Evolutionary conservation across 192 early-diverging fungal species (phyloP), one percentile per base, ranked within the genome.

Genomic region (Gorgonomyces haynaldii): DNA sequence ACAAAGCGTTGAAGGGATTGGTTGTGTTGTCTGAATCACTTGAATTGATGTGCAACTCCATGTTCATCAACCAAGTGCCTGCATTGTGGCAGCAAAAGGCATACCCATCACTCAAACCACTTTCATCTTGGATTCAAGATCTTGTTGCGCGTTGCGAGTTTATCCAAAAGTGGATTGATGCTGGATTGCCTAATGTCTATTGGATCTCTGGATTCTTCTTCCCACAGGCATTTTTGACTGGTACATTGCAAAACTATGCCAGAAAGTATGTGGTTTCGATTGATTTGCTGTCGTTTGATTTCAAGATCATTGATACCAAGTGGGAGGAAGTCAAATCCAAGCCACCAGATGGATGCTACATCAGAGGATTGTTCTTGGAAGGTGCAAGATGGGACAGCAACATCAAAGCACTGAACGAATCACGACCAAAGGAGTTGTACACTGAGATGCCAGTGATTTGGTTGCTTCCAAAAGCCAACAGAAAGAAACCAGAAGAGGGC

Each of bases 121-220:
- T 77, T 24, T 69, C 69, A 3, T 65, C 64, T 0, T 77, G 72
- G 72, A 65, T 77, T 2, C 12, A 62, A 5, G 74, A 77, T 42
- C 46, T 77, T 17, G 58, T 74, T 2, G 57, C 62, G 12, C 53
- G 74, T 17, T 63, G 60, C 31, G 72, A 70, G 4, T 77, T 77
- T 39, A 65, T 77, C 30, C 72, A 75, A 46, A 62, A 69, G 45
- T 77, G 74, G 74, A 71, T 75, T n/a, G 60, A 70, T 34, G 57
- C 40, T 30, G 74, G 74, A 2, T 69, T 75, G 6, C 74, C 74
- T 5, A 53, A 51, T 19, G 63, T 77, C 6, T 77, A 74, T 34
- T 77, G 74, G 74, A 77, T 77, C 21, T 58, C 54, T 17, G 74
- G 74, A 1, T 77, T 77, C 66, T 77, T 77, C 46, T 77, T 77